Percentiles rank a stretch among this genome's conserved stretches.
Conservation (phyloP, 371 early-diverging fungal genomes). For the Phascolomyces articulosus region DNA sequence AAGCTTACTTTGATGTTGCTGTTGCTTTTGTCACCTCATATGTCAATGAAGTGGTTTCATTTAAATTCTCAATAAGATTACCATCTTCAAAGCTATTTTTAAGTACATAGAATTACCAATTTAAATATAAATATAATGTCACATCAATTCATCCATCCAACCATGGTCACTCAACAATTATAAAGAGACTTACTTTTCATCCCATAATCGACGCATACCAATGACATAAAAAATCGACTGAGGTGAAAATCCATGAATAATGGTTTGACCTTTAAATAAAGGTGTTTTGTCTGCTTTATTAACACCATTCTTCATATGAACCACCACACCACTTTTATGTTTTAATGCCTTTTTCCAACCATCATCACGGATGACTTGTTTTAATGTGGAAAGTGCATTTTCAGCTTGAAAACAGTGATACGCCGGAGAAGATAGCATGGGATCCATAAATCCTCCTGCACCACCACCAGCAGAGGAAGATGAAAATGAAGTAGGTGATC, state of each 20-base stretch:
- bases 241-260: slow-evolving; percentile 66
- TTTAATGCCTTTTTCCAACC: slow-evolving; percentile 74
- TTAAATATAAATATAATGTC: no score
- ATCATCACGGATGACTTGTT: slow-evolving; percentile 42
- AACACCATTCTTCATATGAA: slow-evolving; percentile 58
- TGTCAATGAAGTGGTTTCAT: slow-evolving; percentile 42
- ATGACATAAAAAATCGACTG: slow-evolving; percentile 72
- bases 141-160: no score
- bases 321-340: slow-evolving; percentile 71
- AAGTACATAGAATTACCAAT: not conserved
- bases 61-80: slow-evolving; percentile 55
- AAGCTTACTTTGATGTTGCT: slow-evolving; percentile 47
- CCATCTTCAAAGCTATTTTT: slow-evolving; percentile 58
- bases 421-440: slow-evolving; percentile 34
- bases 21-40: slow-evolving; percentile 59
- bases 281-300: slow-evolving; percentile 58
- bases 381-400: slow-evolving; percentile 41
- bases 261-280: slow-evolving; percentile 65
- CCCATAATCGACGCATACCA: slow-evolving; percentile 69
- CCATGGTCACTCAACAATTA: not conserved
- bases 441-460: slow-evolving; percentile 30
- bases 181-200: slow-evolving; percentile 36
- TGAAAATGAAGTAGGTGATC: slow-evolving; percentile 3
- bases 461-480: slow-evolving; percentile 3
- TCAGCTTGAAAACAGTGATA: slow-evolving; percentile 51